Evolutionary conservation across 1,284 basidiomycete species (phyloP).

Genomic region (Flammula alnicola): DNA sequence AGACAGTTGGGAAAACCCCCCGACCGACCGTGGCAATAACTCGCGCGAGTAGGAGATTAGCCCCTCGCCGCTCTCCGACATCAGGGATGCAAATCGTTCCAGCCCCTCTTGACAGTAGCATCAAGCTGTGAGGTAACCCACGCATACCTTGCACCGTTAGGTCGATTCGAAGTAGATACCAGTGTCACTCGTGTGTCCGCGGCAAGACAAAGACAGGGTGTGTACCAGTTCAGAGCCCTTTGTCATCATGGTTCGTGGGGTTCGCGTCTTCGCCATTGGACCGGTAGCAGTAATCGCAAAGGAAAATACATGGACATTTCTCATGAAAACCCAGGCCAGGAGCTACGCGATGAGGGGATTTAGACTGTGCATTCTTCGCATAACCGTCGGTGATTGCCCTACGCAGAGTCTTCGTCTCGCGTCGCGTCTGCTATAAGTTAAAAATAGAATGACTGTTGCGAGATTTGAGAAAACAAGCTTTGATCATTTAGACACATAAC

Average conservation of each 20-base stretch:
- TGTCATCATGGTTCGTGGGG: not conserved
- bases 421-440: not conserved
- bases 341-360: constrained; percentile 6
- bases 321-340: constrained; percentile 9
- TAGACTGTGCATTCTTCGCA: constrained; percentile 10
- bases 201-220: too few species aligned
- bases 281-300: constrained; percentile 1
- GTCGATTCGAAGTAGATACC: too few species aligned
- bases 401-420: not conserved
- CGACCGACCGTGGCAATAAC: not conserved
- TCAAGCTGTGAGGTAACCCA: too few species aligned
- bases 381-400: constrained; percentile 7
- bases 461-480: not conserved
- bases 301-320: constrained; percentile 2
- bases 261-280: not conserved
- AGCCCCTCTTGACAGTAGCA: too few species aligned
- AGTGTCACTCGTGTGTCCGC: too few species aligned
- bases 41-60: not conserved
- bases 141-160: too few species aligned
- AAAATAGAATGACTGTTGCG: constrained; percentile 4
- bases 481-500: not conserved
- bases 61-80: not conserved
- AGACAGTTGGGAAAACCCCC: not conserved
- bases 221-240: too few species aligned
- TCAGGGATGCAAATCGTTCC: not conserved